Conservation (phyloP, 108 stramenopile species). For the Cyclostephanos invisitatus region DNA sequence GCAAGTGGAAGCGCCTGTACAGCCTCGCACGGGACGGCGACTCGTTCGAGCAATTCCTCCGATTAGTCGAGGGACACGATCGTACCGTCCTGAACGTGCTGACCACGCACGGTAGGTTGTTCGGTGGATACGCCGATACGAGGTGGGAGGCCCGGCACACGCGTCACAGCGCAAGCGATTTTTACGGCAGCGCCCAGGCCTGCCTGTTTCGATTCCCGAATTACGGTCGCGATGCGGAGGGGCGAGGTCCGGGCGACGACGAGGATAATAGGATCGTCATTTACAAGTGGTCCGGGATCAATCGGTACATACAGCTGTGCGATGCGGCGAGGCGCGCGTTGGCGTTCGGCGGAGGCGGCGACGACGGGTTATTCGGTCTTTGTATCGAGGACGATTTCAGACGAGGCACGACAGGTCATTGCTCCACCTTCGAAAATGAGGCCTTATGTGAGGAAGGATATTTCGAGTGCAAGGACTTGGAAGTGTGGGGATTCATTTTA, state of each 20-base stretch:
- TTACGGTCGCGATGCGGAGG: conserved; percentile 14
- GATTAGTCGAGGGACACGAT: conserved; percentile 49
- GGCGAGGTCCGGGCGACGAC: neutral
- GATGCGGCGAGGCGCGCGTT: conserved; percentile 60
- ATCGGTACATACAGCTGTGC: conserved; percentile 85
- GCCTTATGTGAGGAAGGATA: conserved; percentile 66
- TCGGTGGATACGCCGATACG: conserved; percentile 85
- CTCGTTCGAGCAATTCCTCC: conserved; percentile 80
- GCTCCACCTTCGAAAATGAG: conserved; percentile 87
- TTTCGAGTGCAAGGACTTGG: conserved; percentile 75
- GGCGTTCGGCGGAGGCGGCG: conserved; percentile 89
- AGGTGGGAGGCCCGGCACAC: conserved; percentile 59
- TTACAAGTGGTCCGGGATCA: conserved; percentile 84
- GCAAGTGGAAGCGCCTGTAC: conserved; percentile 82
- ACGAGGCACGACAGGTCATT: conserved; percentile 76
- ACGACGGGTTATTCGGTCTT: conserved; percentile 84
- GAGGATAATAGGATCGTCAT: conserved; percentile 38
- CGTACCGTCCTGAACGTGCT: conserved; percentile 74
- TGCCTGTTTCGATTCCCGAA: conserved; percentile 55
- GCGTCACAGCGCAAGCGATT: conserved; percentile 39
- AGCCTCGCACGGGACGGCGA: conserved; percentile 82
- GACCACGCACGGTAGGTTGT: conserved; percentile 63
- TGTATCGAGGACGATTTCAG: conserved; percentile 88
- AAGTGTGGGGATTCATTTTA: conserved; percentile 69
- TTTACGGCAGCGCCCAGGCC: conserved; percentile 75